Base-by-base conservation (phyloP, 2,329 filamentous ascomycete species). In the Botrytis tulipae region DNA sequence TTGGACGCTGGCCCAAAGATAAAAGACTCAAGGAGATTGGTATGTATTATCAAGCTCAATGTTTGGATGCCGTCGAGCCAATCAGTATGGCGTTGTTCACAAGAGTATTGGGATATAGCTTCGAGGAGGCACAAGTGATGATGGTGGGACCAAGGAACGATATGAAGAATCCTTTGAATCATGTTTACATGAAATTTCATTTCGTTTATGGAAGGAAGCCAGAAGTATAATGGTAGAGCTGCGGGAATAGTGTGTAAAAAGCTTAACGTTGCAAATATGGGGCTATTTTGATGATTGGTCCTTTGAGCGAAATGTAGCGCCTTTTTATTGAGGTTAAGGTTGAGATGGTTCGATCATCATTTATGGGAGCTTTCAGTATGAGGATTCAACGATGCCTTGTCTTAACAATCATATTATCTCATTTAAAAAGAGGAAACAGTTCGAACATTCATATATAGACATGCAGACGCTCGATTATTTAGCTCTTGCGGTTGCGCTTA, bases 151-250 rank as follows among this genome's bases (percentile, higher is more conserved):
- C 87, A 29, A 81, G 84, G 72, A 84, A 80, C 73, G 85, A 84
- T n/a, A 86, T 86, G 75, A 80, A 81, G 74, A 84, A 85, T 73
- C 60, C 57, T 3, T 74, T 44, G 57, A 70, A 80, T 81, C 74
- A 82, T 85, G 76, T 82, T 84, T 87, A 87, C 74, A 88, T 88
- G 87, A 86, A 86, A 22, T 82, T 88, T 76, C 84, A 87, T 77
- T 83, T 88, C 69, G 81, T 87, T 16, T 88, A 72, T 48, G 70
- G 70, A 44, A 72, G 70, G 37, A 72, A 72, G 44, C 70, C 70
- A 29, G 66, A 68, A 10, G 1, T 40, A 14, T 68, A 25, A 68
- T 29, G 25, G 6, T 22, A 8, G 4, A 20, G 16, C 44, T n/a
- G 7, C n/a, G 9, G 10, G 9, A 29, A 67, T 22, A 14, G 37